Evolutionary conservation across 306 rosid species (phyloP).

Genomic region (Chamaecrista fasciculata): DNA sequence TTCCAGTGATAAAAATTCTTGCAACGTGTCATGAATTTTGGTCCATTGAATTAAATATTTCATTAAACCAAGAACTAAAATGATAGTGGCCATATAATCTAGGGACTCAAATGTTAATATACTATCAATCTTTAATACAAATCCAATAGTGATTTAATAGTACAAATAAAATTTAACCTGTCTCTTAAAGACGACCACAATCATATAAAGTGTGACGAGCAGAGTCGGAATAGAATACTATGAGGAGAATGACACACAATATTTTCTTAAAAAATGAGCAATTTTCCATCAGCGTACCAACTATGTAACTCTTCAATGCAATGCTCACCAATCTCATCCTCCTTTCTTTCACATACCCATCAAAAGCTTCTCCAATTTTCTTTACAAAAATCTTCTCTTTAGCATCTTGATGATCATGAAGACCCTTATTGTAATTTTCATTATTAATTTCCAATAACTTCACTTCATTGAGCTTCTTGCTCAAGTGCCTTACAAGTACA

Average conservation of each 20-base stretch:
- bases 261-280: neutral
- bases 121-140: too few species aligned
- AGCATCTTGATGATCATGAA: too few species aligned
- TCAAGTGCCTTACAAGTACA: conserved; percentile 23
- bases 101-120: too few species aligned
- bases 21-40: too few species aligned
- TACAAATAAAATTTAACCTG: too few species aligned
- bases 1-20: too few species aligned
- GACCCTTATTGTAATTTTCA: too few species aligned
- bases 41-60: too few species aligned
- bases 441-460: neutral
- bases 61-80: too few species aligned
- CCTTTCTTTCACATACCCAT: conserved; percentile 34
- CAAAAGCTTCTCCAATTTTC: conserved; percentile 29
- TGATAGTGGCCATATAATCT: too few species aligned
- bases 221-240: neutral
- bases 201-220: neutral
- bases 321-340: conserved; percentile 34
- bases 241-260: neutral
- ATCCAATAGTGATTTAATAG: too few species aligned
- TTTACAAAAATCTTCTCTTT: too few species aligned
- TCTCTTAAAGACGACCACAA: neutral
- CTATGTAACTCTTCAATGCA: conserved; percentile 24
- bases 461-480: neutral
- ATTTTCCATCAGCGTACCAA: conserved; percentile 13